Conservation (phyloP, 2,329 filamentous ascomycete species). For the Ambrosiella beaveri region DNA sequence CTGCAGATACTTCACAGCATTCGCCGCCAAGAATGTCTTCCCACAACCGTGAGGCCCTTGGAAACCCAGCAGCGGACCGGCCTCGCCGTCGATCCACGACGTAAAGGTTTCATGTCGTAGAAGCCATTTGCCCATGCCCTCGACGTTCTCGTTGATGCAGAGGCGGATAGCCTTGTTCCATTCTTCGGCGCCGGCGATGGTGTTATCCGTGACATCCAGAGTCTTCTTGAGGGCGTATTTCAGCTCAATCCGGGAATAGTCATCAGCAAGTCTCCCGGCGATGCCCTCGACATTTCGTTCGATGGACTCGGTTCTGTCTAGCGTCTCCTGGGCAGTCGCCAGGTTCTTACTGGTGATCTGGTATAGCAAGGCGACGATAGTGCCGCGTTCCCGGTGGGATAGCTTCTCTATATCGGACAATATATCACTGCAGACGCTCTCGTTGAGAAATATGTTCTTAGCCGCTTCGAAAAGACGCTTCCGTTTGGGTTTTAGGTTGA, state of each 20-base stretch:
- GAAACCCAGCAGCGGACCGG: not conserved
- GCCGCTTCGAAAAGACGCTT: not conserved
- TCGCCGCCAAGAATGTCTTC: constrained; percentile 3
- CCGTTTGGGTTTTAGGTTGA: not conserved
- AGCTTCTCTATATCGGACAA: not conserved
- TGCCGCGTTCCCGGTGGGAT: not conserved
- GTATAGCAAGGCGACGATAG: not conserved
- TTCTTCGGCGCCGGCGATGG: not conserved
- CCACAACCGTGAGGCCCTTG: not conserved
- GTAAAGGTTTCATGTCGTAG: not conserved
- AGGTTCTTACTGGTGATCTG: not conserved
- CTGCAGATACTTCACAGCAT: not conserved
- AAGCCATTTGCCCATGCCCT: not conserved
- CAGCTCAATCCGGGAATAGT: not conserved
- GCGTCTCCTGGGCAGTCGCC: not conserved
- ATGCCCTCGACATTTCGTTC: not conserved
- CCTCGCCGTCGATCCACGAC: not conserved
- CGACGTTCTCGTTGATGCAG: not conserved
- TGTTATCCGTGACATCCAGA: not conserved
- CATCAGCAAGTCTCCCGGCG: not conserved
- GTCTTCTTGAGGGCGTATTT: constrained; percentile 1
- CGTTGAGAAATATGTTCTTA: constrained; percentile 1
- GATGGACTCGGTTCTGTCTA: not conserved
- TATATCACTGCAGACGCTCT: not conserved
- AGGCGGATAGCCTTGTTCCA: not conserved